Conservation (phyloP, 140 eudicot species). For the Cichorium intybus region DNA sequence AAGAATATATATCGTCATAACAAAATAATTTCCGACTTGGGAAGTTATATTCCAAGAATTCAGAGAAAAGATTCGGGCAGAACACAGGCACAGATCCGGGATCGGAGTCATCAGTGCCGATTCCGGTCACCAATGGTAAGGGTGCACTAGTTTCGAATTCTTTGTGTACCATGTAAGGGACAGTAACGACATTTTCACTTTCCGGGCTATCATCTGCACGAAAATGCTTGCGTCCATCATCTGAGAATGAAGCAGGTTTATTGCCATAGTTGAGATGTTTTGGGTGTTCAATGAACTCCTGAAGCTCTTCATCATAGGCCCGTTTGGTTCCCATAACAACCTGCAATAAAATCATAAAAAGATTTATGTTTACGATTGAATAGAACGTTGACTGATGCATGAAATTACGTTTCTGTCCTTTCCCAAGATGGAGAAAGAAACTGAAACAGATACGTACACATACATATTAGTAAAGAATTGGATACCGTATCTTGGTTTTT, state of each 20-base stretch:
- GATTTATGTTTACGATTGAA: background rate
- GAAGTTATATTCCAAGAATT: conserved; percentile 27
- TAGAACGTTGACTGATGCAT: background rate
- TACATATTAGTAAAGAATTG: background rate
- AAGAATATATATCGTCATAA: conserved; percentile 43
- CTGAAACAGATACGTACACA: background rate
- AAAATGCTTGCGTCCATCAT: conserved; percentile 12
- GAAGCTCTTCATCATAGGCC: conserved; percentile 46
- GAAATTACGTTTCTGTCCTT: background rate
- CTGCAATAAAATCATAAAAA: conserved; percentile 20
- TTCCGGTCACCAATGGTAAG: conserved; percentile 43
- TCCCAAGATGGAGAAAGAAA: background rate
- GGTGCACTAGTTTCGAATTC: conserved; percentile 48
- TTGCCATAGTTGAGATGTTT: conserved; percentile 32
- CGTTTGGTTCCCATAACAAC: conserved; percentile 61
- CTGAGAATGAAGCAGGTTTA: conserved; percentile 21
- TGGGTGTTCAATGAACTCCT: conserved; percentile 46
- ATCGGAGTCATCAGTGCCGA: conserved; percentile 38
- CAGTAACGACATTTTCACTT: conserved; percentile 30
- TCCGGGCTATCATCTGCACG: conserved; percentile 9
- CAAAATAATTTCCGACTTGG: conserved; percentile 35
- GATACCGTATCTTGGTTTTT: background rate
- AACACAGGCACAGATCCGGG: conserved; percentile 29
- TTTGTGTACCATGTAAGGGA: conserved; percentile 30
- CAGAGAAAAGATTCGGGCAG: conserved; percentile 29